Conservation (phyloP, 2,329 filamentous ascomycete genomes). For the Zopfia rhizophila region DNA sequence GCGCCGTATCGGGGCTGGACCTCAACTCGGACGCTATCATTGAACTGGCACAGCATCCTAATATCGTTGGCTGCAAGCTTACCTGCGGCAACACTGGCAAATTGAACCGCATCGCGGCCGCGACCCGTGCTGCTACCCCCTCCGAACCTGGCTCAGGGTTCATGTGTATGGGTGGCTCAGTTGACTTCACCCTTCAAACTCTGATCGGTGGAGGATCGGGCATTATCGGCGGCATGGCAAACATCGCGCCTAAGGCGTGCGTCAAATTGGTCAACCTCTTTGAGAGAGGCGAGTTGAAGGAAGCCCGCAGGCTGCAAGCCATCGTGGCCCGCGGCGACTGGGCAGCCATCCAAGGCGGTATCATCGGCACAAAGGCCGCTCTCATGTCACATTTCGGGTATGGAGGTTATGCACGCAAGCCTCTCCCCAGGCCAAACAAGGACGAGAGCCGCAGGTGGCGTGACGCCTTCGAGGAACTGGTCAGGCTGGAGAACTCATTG, state of each 20-base stretch:
- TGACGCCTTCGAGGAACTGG: slow-evolving; percentile 57
- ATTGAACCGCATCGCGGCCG: slow-evolving; percentile 68
- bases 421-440: slow-evolving; percentile 62
- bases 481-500: slow-evolving; percentile 54
- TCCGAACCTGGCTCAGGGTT: slow-evolving; percentile 63
- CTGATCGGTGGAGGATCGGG: slow-evolving; percentile 76
- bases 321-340: slow-evolving; percentile 74
- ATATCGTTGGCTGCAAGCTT: slow-evolving; percentile 75
- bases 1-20: slow-evolving; percentile 71
- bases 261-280: slow-evolving; percentile 70
- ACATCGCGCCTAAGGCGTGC: slow-evolving; percentile 74
- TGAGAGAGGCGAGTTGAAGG: slow-evolving; percentile 66
- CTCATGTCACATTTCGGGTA: slow-evolving; percentile 72
- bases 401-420: slow-evolving; percentile 69
- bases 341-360: slow-evolving; percentile 74
- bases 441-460: slow-evolving; percentile 54
- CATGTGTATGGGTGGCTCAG: slow-evolving; percentile 76
- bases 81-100: slow-evolving; percentile 78
- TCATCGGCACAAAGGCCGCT: slow-evolving; percentile 75
- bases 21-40: slow-evolving; percentile 71
- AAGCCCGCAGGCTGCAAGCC: slow-evolving; percentile 73
- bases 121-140: slow-evolving; percentile 55
- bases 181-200: slow-evolving; percentile 78
- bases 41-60: slow-evolving; percentile 68
- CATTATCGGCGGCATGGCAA: slow-evolving; percentile 76